Evolutionary conservation across 495 filamentous ascomycete genomes (phyloP), one percentile per base, ranked within the genome.

Genomic region (Aspergillus egyptiacus): DNA sequence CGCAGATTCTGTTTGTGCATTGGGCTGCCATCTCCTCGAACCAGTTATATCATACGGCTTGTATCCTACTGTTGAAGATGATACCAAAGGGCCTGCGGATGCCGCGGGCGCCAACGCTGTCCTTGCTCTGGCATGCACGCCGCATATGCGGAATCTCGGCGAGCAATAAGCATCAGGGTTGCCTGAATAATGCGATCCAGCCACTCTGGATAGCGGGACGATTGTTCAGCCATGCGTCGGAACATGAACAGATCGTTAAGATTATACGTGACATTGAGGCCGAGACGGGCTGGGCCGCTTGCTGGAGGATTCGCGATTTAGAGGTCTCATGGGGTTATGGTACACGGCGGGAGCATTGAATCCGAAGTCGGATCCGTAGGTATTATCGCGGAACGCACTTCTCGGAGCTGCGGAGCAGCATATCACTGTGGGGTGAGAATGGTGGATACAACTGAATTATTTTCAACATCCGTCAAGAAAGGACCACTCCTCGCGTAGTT

Each of bases 11-110:
- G 7, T 77, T 71, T 36, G 46, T 65, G 10, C 66, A 70, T 34
- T 69, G 70, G 63, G 69, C 70, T 6, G 74, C 74, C 7, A 76
- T 77, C 15, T 76, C 71, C 0, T 68, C 67, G 2, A 75, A 74
- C 24, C 74, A 76, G 38, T 59, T 76, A 0, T 73, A 73, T 19
- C 72, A 76, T 42, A 74, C 74, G 0, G 64, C 69, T 13, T 70
- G 70, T 46, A 64, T 77, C 19, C 51, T 76, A 11, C 48, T 77
- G 27, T 58, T 77, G 2, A 63, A 69, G 17, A 64, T 61, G 23
- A 63, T 59, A 46, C 69, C 71, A 2, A 70, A 66, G 36, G 38
- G 42, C 4, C 59, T 70, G 18, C 57, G 60, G 20, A n/a, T 67
- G 6, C 57, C 51, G 9, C 50, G 56, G n/a, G 55, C 50, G n/a